Evolutionary conservation across 2,329 filamentous ascomycete species (phyloP).

Genomic region (Colletotrichum gloeosporioides): DNA sequence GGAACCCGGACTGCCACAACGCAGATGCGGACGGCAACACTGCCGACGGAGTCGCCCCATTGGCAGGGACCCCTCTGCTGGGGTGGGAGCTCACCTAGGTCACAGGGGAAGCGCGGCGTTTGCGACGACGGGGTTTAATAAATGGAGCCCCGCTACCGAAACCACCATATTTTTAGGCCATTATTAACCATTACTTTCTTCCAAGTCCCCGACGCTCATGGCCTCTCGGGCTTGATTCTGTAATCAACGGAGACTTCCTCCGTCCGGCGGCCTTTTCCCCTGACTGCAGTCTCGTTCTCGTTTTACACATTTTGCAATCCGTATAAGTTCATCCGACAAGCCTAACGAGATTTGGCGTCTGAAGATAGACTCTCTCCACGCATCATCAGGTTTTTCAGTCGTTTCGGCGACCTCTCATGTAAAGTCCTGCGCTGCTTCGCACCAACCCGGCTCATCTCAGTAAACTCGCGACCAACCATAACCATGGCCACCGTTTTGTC

Average conservation of each 20-base stretch:
- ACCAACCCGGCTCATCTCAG: neutral
- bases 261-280: neutral
- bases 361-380: neutral
- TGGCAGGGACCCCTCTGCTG: neutral
- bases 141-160: slow-evolving; percentile 15
- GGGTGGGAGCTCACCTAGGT: neutral
- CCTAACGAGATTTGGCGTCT: neutral
- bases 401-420: neutral
- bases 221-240: neutral
- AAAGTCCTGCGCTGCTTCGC: neutral
- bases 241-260: neutral
- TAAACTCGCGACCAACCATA: neutral
- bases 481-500: slow-evolving; percentile 42
- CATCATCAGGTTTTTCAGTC: neutral
- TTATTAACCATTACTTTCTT: neutral
- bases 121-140: neutral
- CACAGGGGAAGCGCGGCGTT: neutral
- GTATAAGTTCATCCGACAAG: slow-evolving; percentile 3
- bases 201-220: neutral
- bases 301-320: neutral
- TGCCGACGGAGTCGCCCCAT: neutral
- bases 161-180: neutral
- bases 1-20: neutral
- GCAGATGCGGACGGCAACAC: neutral
- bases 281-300: too few species aligned